phyloP scores from a whole-genome alignment of 768 basidiomycete species.

The Gloeophyllum trabeum region DNA sequence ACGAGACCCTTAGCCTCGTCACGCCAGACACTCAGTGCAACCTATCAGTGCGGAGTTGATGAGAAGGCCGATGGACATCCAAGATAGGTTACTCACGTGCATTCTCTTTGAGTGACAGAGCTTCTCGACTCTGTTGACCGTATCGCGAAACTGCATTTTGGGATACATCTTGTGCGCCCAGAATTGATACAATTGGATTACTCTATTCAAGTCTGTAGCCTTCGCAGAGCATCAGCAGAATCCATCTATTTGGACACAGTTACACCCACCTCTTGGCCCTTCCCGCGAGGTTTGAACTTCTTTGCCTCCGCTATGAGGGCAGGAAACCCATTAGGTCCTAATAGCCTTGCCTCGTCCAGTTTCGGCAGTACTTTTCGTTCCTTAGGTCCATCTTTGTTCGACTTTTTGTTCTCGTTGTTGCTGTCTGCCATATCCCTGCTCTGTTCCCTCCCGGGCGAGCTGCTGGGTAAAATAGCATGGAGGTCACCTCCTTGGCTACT shows the following conservation, averaged over 20 bases:
- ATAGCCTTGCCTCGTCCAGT: slow-evolving; percentile 67
- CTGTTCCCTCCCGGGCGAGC: slow-evolving; percentile 33
- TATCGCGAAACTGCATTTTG: slow-evolving; percentile 79
- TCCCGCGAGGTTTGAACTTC: slow-evolving; percentile 73
- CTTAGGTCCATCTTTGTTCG: slow-evolving; percentile 22
- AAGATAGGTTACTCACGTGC: slow-evolving; percentile 28
- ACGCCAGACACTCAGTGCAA: slow-evolving; percentile 64
- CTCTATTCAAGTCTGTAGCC: slow-evolving; percentile 70
- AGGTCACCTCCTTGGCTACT: slow-evolving; percentile 23
- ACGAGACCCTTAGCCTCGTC: slow-evolving; percentile 47
- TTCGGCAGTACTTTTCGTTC: slow-evolving; percentile 40
- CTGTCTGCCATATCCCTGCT: slow-evolving; percentile 28
- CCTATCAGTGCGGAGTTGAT: slow-evolving; percentile 25
- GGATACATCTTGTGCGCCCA: slow-evolving; percentile 95
- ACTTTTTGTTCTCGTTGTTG: slow-evolving; percentile 1
- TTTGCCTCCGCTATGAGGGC: slow-evolving; percentile 67
- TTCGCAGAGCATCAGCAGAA: slow-evolving; percentile 22
- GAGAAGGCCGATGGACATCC: background rate
- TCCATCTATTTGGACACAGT: no score
- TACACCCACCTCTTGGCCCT: slow-evolving; percentile 75
- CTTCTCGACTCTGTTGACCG: slow-evolving; percentile 77
- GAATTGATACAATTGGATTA: slow-evolving; percentile 82
- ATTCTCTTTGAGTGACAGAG: slow-evolving; percentile 79
- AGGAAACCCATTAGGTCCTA: slow-evolving; percentile 71
- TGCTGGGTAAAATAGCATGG: slow-evolving; percentile 35